Percentiles rank a stretch among this genome's conserved stretches.
phyloP scores from a whole-genome alignment of 331 rosid species.

The Malus hybrid region DNA sequence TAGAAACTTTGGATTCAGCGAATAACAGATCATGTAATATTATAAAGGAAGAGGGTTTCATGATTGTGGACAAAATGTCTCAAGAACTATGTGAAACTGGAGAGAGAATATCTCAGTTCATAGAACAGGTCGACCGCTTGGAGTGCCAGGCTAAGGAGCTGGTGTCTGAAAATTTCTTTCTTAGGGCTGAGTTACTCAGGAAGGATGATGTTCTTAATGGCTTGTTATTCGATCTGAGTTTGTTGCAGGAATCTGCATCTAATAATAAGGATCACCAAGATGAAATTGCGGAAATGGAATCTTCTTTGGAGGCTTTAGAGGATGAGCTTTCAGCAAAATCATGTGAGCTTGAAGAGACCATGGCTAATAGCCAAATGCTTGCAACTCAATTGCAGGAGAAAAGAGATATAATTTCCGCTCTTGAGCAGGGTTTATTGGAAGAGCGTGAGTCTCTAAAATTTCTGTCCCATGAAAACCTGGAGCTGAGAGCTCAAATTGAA shows the following conservation, averaged over 20 bases:
- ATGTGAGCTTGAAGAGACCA: slow-evolving; percentile 48
- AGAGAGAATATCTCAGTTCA: slow-evolving; percentile 23
- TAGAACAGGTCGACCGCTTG: slow-evolving; percentile 31
- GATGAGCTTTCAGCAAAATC: slow-evolving; percentile 43
- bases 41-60: slow-evolving; percentile 21
- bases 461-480: slow-evolving; percentile 39
- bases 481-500: slow-evolving; percentile 41
- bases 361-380: slow-evolving; percentile 39
- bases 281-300: slow-evolving; percentile 50
- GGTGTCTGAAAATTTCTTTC: slow-evolving; percentile 19
- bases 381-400: slow-evolving; percentile 62
- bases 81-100: slow-evolving; percentile 28
- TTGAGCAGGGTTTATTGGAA: slow-evolving; percentile 42
- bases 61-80: slow-evolving; percentile 19
- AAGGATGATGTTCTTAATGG: slow-evolving; percentile 84
- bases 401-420: slow-evolving; percentile 35
- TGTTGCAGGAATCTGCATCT: slow-evolving; percentile 95
- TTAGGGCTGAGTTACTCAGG: slow-evolving; percentile 59
- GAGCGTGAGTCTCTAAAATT: slow-evolving; percentile 29
- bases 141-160: slow-evolving; percentile 35
- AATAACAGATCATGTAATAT: slow-evolving; percentile 13
- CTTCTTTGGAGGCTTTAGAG: slow-evolving; percentile 52
- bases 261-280: slow-evolving; percentile 71
- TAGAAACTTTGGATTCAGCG: slow-evolving; percentile 16
- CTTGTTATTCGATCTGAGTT: slow-evolving; percentile 74